Conservation (phyloP, 2,329 filamentous ascomycete species). For the Trichophyton equinum region DNA sequence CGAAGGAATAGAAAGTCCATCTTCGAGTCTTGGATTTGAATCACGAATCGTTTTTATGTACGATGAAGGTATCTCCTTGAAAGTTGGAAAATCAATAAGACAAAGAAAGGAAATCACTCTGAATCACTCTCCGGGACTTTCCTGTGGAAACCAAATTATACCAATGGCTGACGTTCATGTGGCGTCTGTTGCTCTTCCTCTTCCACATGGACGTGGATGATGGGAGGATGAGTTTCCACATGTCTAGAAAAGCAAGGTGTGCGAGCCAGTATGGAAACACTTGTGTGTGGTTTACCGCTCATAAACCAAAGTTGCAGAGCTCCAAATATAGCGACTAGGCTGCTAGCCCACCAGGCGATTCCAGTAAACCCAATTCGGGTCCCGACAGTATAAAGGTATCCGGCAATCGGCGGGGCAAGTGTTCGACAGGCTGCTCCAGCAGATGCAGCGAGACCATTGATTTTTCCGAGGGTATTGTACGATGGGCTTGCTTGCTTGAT, state of each 20-base stretch:
- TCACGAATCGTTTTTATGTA: too few species aligned
- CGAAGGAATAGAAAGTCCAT: not conserved
- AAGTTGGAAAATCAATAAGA: not conserved
- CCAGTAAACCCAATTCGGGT: conserved; percentile 45
- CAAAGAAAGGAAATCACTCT: not conserved
- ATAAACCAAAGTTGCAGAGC: conserved; percentile 46
- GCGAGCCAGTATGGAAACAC: conserved; percentile 23
- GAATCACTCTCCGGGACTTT: too few species aligned
- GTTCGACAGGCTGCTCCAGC: conserved; percentile 61
- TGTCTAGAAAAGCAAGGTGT: conserved; percentile 8
- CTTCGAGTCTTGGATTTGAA: too few species aligned
- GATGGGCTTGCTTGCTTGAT: conserved; percentile 59
- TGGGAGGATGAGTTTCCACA: not conserved
- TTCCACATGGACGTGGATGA: conserved; percentile 11
- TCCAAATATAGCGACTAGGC: conserved; percentile 43
- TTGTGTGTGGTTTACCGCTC: conserved; percentile 35
- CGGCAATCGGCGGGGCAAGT: conserved; percentile 54
- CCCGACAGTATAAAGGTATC: conserved; percentile 53
- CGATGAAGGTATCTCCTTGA: not conserved
- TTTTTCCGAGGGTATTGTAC: conserved; percentile 50
- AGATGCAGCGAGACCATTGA: conserved; percentile 60
- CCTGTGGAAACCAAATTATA: not conserved
- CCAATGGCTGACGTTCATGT: not conserved
- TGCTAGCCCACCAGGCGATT: conserved; percentile 51
- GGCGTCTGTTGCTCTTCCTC: not conserved